Base-by-base conservation (phyloP, 768 basidiomycete species). In the Aureoboletus auriporus region DNA sequence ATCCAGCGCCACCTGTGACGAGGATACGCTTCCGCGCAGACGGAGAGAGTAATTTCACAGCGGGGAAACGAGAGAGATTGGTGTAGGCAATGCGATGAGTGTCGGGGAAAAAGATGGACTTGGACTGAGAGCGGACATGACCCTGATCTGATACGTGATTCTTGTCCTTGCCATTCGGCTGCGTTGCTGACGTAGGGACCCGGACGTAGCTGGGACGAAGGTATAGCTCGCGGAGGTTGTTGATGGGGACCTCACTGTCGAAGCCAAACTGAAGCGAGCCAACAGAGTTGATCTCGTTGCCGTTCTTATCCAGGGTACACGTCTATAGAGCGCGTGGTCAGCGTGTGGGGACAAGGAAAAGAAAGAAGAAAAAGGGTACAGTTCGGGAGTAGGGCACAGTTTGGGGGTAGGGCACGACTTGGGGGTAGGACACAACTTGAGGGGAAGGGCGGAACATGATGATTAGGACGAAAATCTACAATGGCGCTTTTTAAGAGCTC, bases 1-100 rank as follows among this genome's bases (percentile, higher is more conserved):
- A 99, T n/a, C 96, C 96, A 33, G 95, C 96, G 36, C 96, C 95
- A 50, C 95, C 95, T 17, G 95, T 98, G 58, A 97, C 87, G 35
- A 99, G 81, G 58, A 98, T 73, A 50, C 95, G 87, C 71, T 95
- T 96, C 60, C 92, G 82, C 52, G 73, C 67, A 2, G 82, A 74
- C 17, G 88, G 82, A 9, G 90, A 69, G 40, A 99, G 81, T 41
- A 93, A 82, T 60, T 82, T 90, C 51, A 99, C 94, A 4, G 95
- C 92, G 9, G 93, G 90, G 69, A 93, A 99, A 38, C 89, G 85
- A 46, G 88, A 83, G 48, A 95, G 80, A 23, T 93, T 92, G 40
- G 91, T 89, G 71, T 94, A 97, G 37, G 93, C 89, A 67, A 96
- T 93, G 33, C 87, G 80, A 55, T 85, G 78, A 23, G 77, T 79